Percentiles rank a stretch among this genome's conserved stretches.
phyloP scores from a whole-genome alignment of 768 basidiomycete species.

The Lentinula aciculospora region DNA sequence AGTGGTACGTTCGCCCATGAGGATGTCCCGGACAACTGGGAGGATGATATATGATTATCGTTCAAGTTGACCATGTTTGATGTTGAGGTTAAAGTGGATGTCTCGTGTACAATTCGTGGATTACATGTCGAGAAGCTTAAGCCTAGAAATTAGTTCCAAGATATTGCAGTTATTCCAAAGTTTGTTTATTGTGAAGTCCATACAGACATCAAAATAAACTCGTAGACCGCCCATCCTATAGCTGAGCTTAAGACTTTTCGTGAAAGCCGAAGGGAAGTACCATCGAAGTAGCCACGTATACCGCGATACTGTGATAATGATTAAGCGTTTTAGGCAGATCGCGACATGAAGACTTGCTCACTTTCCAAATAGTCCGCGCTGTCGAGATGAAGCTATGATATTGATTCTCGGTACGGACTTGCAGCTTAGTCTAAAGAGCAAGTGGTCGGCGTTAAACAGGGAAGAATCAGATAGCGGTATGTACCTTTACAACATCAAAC shows the following conservation, averaged over 20 bases:
- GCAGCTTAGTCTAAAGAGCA: conserved; percentile 77
- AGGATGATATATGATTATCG: conserved; percentile 36
- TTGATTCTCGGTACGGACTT: conserved; percentile 73
- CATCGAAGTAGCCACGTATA: conserved; percentile 77
- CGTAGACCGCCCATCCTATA: conserved; percentile 90
- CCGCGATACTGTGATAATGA: conserved; percentile 78
- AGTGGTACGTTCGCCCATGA: neutral
- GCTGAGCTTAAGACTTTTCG: conserved; percentile 87
- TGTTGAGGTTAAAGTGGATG: too few relatives aligned
- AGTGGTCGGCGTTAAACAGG: conserved; percentile 3
- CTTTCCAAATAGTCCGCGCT: conserved; percentile 60
- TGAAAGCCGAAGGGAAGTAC: conserved; percentile 73
- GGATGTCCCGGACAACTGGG: conserved; percentile 50
- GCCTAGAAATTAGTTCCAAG: too few relatives aligned
- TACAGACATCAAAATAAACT: conserved; percentile 64
- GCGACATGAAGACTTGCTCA: conserved; percentile 24
- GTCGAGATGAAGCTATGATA: conserved; percentile 73
- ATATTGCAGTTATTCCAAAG: too few relatives aligned
- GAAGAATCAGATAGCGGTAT: neutral
- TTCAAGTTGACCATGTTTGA: too few relatives aligned
- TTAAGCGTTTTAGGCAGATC: too few relatives aligned
- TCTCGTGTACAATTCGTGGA: too few relatives aligned
- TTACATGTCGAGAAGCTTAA: neutral
- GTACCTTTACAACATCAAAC: conserved; percentile 94
- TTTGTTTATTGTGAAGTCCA: conserved; percentile 18